These are phyloP conservation scores for Fragaria ananassa DNA, from an alignment of 306 rosid genomes.

Conservation along the genomic window DNA sequence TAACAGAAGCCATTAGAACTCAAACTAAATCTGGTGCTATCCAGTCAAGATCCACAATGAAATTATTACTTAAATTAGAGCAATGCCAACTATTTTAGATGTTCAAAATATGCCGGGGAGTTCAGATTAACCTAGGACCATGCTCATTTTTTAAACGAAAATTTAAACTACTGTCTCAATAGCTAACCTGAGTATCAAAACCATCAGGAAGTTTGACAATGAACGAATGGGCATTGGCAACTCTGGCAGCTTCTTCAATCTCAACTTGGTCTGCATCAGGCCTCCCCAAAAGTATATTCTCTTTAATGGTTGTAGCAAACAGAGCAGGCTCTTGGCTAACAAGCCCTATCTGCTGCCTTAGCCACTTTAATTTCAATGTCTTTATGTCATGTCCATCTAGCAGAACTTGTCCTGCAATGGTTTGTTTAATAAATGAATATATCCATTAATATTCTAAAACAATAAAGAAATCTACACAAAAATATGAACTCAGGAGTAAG, in stretches of 20 bases:
- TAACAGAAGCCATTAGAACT: constrained; percentile 15
- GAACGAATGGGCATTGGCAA: constrained; percentile 95
- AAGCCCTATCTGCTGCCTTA: constrained; percentile 94
- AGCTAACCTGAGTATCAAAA: constrained; percentile 86
- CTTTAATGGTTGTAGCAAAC: constrained; percentile 88
- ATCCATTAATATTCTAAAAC: background rate
- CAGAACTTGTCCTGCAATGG: constrained; percentile 72
- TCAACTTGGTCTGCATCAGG: constrained; percentile 89
- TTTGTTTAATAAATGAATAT: constrained; percentile 13
- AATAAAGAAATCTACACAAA: background rate
- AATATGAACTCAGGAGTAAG: constrained; percentile 1
- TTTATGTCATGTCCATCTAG: constrained; percentile 90
- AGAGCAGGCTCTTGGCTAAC: constrained; percentile 99
- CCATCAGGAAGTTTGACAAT: constrained; percentile 89
- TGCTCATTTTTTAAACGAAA: background rate
- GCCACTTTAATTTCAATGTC: constrained; percentile 78
- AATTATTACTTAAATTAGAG: constrained; percentile 23
- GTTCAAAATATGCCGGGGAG: background rate
- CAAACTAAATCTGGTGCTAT: constrained; percentile 20
- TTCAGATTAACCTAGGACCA: background rate
- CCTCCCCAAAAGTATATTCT: constrained; percentile 87
- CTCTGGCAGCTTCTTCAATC: constrained; percentile 97
- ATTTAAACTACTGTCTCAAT: background rate
- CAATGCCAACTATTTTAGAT: background rate
- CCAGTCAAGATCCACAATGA: constrained; percentile 46